Evolutionary conservation across 345 rosid species (phyloP), one percentile per base, ranked within the genome.

Genomic region (Dipteronia sinensis): DNA sequence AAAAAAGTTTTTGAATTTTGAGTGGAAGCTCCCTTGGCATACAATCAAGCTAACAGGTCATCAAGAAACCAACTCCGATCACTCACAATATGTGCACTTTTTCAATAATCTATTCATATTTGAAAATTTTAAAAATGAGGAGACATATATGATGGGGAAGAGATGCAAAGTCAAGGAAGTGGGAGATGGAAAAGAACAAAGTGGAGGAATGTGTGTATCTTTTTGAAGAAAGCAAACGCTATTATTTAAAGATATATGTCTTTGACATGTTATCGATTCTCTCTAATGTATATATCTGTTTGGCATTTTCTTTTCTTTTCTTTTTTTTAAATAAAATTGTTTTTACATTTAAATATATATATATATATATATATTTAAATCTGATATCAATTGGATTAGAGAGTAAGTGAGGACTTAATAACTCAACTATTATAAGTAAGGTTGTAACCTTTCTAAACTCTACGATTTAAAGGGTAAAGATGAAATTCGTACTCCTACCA

Each of bases 131-230:
- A 1, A 12, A 7, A n/a, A n/a, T 6, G 19, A 71, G 16, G 16
- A 16, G 29, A 49, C 49, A 22, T 31, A 22, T 10, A 34, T 38
- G 63, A 53, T 9, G 70, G 64, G 27, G 20, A 20, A 65, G 11
- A 81, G 82, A 80, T 76, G 81, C 67, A 76, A 80, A 81, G 86
- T 73, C 40, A 67, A 73, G 53, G 68, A 53, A 67, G 78, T 29
- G 64, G 78, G 65, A 27, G 31, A 27, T 20, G 69, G 74, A 79
- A 78, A 65, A 67, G 76, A 75, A 77, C 78, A 83, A 81, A 81
- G 86, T 81, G 82, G 69, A 69, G 78, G 80, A 78, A 74, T 4
- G 71, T 31, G 58, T 9, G 71, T 34, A 34, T 44, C 79, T 44
- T 81, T 83, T 65, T 69, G 25, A 75, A 66, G 7, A 71, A 63